Evolutionary conservation across 192 early-diverging fungal genomes (phyloP).

Genomic region (Linderina pennispora): DNA sequence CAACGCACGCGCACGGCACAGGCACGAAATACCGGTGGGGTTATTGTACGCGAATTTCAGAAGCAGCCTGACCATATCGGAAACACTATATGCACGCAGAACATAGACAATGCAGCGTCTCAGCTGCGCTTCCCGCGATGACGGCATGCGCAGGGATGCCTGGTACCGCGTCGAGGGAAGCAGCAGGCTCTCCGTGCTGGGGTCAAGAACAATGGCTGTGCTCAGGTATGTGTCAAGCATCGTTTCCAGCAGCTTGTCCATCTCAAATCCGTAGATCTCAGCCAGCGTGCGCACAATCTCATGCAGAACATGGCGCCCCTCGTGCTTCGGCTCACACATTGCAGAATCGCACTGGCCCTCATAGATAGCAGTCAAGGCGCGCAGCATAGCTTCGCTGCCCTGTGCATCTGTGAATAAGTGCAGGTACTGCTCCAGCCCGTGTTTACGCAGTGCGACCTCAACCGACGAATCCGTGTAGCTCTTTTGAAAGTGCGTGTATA

Average conservation of each 20-base stretch:
- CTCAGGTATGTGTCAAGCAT: slow-evolving; percentile 29
- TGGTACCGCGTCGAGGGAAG: slow-evolving; percentile 37
- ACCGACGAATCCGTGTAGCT: slow-evolving; percentile 20
- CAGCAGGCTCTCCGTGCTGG: slow-evolving; percentile 4
- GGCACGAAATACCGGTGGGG: slow-evolving; percentile 36
- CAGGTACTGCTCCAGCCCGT: slow-evolving; percentile 22
- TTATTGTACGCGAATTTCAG: slow-evolving; percentile 48
- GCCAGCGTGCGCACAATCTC: slow-evolving; percentile 21
- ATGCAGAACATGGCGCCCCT: slow-evolving; percentile 9
- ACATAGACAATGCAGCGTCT: slow-evolving; percentile 52
- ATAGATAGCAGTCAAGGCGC: slow-evolving; percentile 22
- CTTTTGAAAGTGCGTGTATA: slow-evolving; percentile 29
- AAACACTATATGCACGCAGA: slow-evolving; percentile 27
- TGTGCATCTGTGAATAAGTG: slow-evolving; percentile 17
- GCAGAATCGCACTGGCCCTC: slow-evolving; percentile 14
- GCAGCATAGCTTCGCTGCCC: slow-evolving; percentile 4
- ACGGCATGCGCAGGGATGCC: slow-evolving; percentile 10
- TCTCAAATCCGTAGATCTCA: slow-evolving; percentile 26
- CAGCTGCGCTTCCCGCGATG: slow-evolving; percentile 33
- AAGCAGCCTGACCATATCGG: slow-evolving; percentile 38
- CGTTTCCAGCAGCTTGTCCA: slow-evolving; percentile 16
- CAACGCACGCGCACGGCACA: slow-evolving; percentile 54
- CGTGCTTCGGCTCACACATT: neutral
- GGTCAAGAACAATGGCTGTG: slow-evolving; percentile 7
- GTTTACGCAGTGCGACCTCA: slow-evolving; percentile 19